These are phyloP conservation scores for Wallacemonas sp. DNA, from an alignment of 208 protist species.

Conservation along the genomic window DNA sequence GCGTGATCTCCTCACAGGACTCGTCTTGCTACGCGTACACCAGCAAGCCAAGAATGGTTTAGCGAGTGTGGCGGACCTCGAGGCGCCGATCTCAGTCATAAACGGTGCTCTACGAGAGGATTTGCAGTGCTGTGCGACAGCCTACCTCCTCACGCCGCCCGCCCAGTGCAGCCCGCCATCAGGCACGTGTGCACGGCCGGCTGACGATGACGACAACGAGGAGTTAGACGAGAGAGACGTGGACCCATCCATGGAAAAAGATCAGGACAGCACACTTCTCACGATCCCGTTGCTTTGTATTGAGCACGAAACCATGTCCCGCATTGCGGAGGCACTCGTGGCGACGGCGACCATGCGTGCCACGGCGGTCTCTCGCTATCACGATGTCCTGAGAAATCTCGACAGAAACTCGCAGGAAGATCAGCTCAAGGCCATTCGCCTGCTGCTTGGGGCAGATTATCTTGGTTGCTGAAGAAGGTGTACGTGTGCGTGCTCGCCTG, in stretches of 20 bases:
- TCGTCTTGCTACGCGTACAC: slow-evolving; percentile 10
- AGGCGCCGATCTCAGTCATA: background rate
- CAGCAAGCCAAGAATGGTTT: background rate
- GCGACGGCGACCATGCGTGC: slow-evolving; percentile 23
- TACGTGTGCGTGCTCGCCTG: slow-evolving; percentile 2
- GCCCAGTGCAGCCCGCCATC: background rate
- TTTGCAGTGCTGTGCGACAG: background rate
- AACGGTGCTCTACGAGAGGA: background rate
- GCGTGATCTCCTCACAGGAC: slow-evolving; percentile 51
- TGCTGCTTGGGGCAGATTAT: slow-evolving; percentile 50
- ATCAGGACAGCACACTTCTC: slow-evolving; percentile 8
- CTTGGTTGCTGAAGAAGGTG: slow-evolving; percentile 28
- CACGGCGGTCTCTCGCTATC: slow-evolving; percentile 2
- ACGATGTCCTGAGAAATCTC: slow-evolving; percentile 32
- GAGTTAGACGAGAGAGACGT: background rate
- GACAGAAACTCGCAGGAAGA: slow-evolving; percentile 28
- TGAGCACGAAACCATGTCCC: slow-evolving; percentile 33
- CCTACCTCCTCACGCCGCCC: background rate
- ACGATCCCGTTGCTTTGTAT: slow-evolving; percentile 34
- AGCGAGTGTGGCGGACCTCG: background rate
- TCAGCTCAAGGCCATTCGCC: slow-evolving; percentile 36
- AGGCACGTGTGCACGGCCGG: no score
- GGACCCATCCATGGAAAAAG: no score
- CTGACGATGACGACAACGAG: background rate
- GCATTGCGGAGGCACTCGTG: slow-evolving; percentile 47